These are phyloP conservation scores for Podila epigama DNA, from an alignment of 192 early-diverging fungal species.

Conservation along the genomic window DNA sequence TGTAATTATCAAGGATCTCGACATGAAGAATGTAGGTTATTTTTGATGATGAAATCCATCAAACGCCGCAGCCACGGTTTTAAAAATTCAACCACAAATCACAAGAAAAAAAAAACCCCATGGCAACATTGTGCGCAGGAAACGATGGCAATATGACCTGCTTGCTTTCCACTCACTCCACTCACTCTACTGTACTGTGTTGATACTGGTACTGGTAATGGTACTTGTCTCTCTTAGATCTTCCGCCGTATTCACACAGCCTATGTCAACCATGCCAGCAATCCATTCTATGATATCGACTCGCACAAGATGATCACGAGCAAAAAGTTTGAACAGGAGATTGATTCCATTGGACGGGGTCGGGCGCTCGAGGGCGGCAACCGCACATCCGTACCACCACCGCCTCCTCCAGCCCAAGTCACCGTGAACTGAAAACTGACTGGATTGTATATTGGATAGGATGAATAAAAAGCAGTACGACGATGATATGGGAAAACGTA, in stretches of 20 bases:
- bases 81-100: no score
- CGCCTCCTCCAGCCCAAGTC: background rate
- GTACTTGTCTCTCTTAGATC: conserved; percentile 52
- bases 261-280: conserved; percentile 80
- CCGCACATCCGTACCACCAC: conserved; percentile 15
- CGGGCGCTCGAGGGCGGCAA: conserved; percentile 42
- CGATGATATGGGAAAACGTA: no score
- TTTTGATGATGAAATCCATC: background rate
- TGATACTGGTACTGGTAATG: no score
- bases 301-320: conserved; percentile 60
- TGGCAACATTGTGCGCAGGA: no score
- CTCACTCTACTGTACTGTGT: no score
- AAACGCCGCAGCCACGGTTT: no score
- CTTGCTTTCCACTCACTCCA: no score
- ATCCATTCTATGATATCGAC: conserved; percentile 86
- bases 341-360: conserved; percentile 61
- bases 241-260: conserved; percentile 86
- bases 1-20: conserved; percentile 78
- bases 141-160: no score
- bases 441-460: background rate
- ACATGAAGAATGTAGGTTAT: conserved; percentile 75
- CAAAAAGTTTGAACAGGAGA: conserved; percentile 60
- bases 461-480: background rate
- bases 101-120: no score
- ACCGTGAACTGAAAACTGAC: no score